Evolutionary conservation across 1,284 basidiomycete genomes (phyloP), one percentile per base, ranked within the genome.

Genomic region (Malassezia psittaci): DNA sequence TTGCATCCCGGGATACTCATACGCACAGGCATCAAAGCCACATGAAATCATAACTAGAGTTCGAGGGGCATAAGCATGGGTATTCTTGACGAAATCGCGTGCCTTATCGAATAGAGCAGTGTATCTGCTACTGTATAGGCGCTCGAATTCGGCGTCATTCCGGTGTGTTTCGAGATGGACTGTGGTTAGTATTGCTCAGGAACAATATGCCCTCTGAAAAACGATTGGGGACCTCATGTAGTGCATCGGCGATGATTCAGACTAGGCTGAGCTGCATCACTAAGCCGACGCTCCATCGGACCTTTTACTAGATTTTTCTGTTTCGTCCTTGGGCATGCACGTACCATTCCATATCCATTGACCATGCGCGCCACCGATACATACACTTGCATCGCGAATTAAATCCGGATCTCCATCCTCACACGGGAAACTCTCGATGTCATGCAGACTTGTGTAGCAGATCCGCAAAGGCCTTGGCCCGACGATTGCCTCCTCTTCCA

Each of bases 21-120:
- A 88, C 67, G 90, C 85, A 57, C 85, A 88, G 0, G 90, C 91
- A 65, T 96, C 93, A 76, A 96, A 90, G 1, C 93, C 93, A 59
- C 77, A 75, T 35, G 77, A 67, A 45, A 77, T 54, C n/a, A 68
- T 51, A 1, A 96, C 78, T 5, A 96, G 74, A 0, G 85, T 85
- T 64, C 85, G 83, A n/a, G 84, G 80, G 0, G 82, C 81, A 0
- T 79, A 76, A 0, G 84, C 83, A 0, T 80, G 80, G 0, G 87
- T 90, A 39, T 77, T 77, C 15, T 82, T 76, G 37, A 90, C 76
- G 68, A 91, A 98, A 0, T 81, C 79, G 45, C 79, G 79, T 0
- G 90, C 90, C 61, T 83, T 83, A 8, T 77, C 76, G n/a, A 96
- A 76, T 1, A 98, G 74, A 16, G 77, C 76, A n/a, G 79, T 77